Evolutionary conservation across 345 rosid genomes (phyloP).

Genomic region (Brassica carinata): DNA sequence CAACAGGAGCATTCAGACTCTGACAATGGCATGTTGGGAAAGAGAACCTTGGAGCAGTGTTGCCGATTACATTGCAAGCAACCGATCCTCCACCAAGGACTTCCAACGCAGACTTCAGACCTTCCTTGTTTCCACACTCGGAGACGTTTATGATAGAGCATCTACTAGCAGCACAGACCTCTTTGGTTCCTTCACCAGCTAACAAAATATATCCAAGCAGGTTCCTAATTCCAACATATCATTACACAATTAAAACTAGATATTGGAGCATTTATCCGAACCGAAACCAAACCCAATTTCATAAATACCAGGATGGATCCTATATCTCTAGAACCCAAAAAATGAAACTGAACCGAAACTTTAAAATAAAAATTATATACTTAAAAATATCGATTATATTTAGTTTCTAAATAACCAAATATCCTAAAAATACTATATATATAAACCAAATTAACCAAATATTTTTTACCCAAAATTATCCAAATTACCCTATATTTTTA

Average conservation of each 20-base stretch:
- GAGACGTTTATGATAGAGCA: constrained; percentile 54
- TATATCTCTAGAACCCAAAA: too few species aligned
- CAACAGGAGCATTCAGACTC: constrained; percentile 55
- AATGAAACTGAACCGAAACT: too few species aligned
- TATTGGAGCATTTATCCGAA: too few species aligned
- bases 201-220: constrained; percentile 84
- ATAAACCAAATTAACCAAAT: too few species aligned
- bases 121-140: constrained; percentile 47
- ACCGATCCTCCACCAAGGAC: constrained; percentile 82
- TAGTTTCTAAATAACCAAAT: too few species aligned
- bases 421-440: too few species aligned
- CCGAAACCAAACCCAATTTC: too few species aligned
- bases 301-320: too few species aligned
- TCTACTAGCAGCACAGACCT: constrained; percentile 60
- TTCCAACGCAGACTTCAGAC: constrained; percentile 66
- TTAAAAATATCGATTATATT: too few species aligned
- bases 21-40: constrained; percentile 78
- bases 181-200: constrained; percentile 61
- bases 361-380: too few species aligned
- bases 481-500: too few species aligned
- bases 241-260: constrained; percentile 8
- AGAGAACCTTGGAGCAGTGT: constrained; percentile 64
- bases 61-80: constrained; percentile 83
- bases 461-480: too few species aligned
- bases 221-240: constrained; percentile 56